These are phyloP conservation scores for Mantamonas sphyraenae DNA, from an alignment of 78 protist genomes.

Conservation along the genomic window DNA sequence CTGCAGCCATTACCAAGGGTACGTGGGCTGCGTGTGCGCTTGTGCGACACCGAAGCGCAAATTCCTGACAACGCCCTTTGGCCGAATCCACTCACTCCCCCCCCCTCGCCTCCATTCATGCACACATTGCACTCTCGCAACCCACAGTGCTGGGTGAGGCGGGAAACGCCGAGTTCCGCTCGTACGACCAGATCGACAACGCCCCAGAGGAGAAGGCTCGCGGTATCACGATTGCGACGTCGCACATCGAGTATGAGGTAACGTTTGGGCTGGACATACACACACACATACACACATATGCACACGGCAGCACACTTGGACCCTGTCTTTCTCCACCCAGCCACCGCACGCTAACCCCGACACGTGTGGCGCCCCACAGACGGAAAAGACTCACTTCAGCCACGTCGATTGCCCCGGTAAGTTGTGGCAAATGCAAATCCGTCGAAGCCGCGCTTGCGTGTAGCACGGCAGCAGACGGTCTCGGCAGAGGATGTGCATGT, in stretches of 20 bases:
- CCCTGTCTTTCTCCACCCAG: too few species aligned
- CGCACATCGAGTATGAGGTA: constrained; percentile 86
- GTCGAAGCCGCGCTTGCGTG: too few species aligned
- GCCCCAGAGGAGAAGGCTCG: constrained; percentile 87
- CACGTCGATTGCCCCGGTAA: constrained; percentile 92
- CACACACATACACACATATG: too few species aligned
- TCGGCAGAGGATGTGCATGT: too few species aligned
- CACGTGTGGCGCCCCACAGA: constrained; percentile 3
- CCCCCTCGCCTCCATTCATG: background rate
- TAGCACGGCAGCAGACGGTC: too few species aligned
- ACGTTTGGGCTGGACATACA: background rate
- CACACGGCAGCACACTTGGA: too few species aligned
- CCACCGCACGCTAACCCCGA: too few species aligned
- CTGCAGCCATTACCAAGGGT: constrained; percentile 89
- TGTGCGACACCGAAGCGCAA: background rate
- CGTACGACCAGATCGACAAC: constrained; percentile 75
- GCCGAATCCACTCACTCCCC: background rate
- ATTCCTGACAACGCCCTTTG: too few species aligned
- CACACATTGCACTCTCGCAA: background rate
- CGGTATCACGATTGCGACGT: constrained; percentile 91
- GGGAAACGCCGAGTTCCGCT: constrained; percentile 50
- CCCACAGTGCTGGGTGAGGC: constrained; percentile 30
- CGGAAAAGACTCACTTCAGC: constrained; percentile 79
- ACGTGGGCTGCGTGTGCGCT: too few species aligned
- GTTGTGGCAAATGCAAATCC: background rate